Base-by-base conservation (phyloP, 495 filamentous ascomycete species). In the Pseudoneurospora amorphoporcata region DNA sequence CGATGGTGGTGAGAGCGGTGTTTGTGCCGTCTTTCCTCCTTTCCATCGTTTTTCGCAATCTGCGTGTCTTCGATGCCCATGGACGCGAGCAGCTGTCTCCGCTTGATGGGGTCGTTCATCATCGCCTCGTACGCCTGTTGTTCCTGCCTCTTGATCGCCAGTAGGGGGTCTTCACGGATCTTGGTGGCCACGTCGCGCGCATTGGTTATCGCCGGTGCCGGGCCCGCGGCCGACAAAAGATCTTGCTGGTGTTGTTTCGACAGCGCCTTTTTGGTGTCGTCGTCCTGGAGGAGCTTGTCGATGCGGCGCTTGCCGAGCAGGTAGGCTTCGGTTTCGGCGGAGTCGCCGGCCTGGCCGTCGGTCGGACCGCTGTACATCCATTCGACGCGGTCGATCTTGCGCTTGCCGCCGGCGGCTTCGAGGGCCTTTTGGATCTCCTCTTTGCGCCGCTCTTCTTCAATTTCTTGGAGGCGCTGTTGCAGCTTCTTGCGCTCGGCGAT, bases 361-460 rank as follows among this genome's bases (percentile, higher is more conserved):
- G 91, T 90, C 9, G 95, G 94, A 2, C 94, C 95, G 75, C 89
- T 85, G 82, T 99, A 99, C 93, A 99, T 97, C 92, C 96, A 99
- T 77, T 99, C 95, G 23, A 99, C 95, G 14, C 93, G 88, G 74
- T 93, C 89, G 3, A 89, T 78, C 41, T 88, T 87, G 72, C 89
- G 91, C 72, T 87, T 86, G 19, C 94, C 94, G 40, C 96, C 96
- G 14, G 93, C 91, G 45, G 91, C 90, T 82, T 97, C 96, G 72
- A 97, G 93, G 61, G 97, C 88, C 61, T 90, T 89, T 77, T 97
- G 92, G 3, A 98, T 90, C 77, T 98, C 95, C 78, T 97, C 92
- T 74, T 97, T 92, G 72, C 90, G 88, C 10, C 96, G 91, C 83
- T 99, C 95, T 83, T 99, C 94, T 76, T 94, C 91, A 68, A 96